Percentiles rank a stretch among this genome's conserved stretches.
Evolutionary conservation across 2,329 filamentous ascomycete species (phyloP).

Genomic region (Cladophialophora carrionii): DNA sequence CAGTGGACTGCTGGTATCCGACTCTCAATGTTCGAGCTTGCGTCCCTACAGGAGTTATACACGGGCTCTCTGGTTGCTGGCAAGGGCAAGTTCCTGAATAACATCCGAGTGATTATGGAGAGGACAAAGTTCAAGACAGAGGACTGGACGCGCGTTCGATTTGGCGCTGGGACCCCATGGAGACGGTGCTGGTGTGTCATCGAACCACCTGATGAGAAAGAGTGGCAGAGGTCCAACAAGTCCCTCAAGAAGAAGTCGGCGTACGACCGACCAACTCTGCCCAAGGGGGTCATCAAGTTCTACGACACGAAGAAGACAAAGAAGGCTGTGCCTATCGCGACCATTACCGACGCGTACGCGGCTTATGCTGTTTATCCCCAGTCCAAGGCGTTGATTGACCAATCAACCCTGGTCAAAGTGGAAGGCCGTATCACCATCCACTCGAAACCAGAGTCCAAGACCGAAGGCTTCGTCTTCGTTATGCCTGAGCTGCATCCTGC

Average conservation of each 20-base stretch:
- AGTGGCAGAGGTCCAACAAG: constrained; percentile 81
- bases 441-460: constrained; percentile 72
- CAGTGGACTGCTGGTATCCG: constrained; percentile 97
- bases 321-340: constrained; percentile 86
- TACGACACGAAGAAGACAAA: constrained; percentile 94
- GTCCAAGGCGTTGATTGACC: constrained; percentile 88
- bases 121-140: constrained; percentile 75
- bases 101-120: constrained; percentile 87
- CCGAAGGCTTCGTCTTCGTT: constrained; percentile 94
- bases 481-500: constrained; percentile 96
- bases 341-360: constrained; percentile 85
- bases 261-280: constrained; percentile 73
- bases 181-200: constrained; percentile 96
- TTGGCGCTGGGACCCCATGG: constrained; percentile 95
- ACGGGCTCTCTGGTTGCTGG: constrained; percentile 94
- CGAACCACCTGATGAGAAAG: constrained; percentile 89
- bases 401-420: constrained; percentile 90
- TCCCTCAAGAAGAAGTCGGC: constrained; percentile 77
- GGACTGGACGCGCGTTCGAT: constrained; percentile 93
- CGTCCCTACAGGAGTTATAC: constrained; percentile 91
- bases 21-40: constrained; percentile 90
- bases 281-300: constrained; percentile 92
- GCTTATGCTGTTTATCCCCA: constrained; percentile 97
- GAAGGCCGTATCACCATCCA: constrained; percentile 91
- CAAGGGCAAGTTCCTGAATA: constrained; percentile 86